Base-by-base conservation (phyloP, 345 rosid species). In the Tarenaya hassleriana region DNA sequence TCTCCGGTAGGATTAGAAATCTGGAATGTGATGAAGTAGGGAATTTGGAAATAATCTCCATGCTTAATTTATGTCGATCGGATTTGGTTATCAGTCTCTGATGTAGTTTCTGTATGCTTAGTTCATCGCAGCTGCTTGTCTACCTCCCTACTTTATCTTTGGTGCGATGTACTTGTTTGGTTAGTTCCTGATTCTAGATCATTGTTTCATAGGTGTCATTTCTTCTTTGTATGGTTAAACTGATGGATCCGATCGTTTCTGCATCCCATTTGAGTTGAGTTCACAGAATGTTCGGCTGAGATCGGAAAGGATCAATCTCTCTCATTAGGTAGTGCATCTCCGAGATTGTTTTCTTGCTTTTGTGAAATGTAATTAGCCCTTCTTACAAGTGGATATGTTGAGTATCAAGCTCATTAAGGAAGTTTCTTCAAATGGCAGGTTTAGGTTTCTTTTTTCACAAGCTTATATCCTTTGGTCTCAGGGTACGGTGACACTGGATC, bases 401-500 rank as follows among this genome's bases (percentile, higher is more conserved):
- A 42, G 35, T 41, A 8, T 37, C 0, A n/a, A 27, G 45, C 44
- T 24, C 29, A 24, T 24, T n/a, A 8, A 4, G 46, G 34, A 10
- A 34, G 34, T 63, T n/a, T n/a, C 34, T 20, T 48, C 19, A 13
- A 27, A 3, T 33, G 33, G 5, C 20, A 13, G 21, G 52, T 34
- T 55, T 3, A 42, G 34, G 31, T 24, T 39, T 1, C 49, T 51
- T 55, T 19, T 15, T 56, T 57, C 39, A 40, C 43, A 17, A 55
- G 55, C 50, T 47, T 39, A 52, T 62, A 13, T 62, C 15, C 24
- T 41, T 60, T 62, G 50, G 50, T 14, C 48, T 69, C 66, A 83
- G 98, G 95, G 65, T 83, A 73, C 77, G 78, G 74, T 21, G 99
- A 94, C 12, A 12, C 71, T 21, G 87, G 86, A 7, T 88, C 97